A percentile compares a stretch with the other conserved stretches of the same genome.
Evolutionary conservation across 164 flowering plant species (phyloP).

Genomic region (Aristolochia fimbriata): DNA sequence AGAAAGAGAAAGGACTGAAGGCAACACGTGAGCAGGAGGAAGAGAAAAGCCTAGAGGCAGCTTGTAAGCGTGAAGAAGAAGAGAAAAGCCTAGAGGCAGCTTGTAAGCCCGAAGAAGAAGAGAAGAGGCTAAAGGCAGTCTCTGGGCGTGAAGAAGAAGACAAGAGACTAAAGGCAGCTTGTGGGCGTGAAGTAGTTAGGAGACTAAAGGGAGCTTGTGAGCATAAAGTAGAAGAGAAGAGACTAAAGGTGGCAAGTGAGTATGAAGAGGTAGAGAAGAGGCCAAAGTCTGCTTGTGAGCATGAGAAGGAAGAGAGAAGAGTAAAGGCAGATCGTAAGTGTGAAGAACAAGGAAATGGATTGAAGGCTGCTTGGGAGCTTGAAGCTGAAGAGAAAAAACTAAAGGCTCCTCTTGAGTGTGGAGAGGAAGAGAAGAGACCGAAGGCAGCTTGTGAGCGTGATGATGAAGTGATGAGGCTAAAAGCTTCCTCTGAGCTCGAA

Average conservation of each 20-base stretch:
- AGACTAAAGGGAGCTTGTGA: slow-evolving; percentile 9
- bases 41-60: slow-evolving; percentile 7
- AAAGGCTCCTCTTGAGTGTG: neutral
- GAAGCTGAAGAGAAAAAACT: slow-evolving; percentile 2
- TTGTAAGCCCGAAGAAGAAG: slow-evolving; percentile 8
- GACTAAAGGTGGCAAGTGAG: slow-evolving; percentile 5
- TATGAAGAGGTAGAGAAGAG: slow-evolving; percentile 8
- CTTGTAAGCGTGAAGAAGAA: slow-evolving; percentile 1
- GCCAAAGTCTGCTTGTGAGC: neutral
- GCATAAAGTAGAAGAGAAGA: slow-evolving; percentile 13
- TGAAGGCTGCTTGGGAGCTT: slow-evolving; percentile 1
- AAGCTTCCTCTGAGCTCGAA: slow-evolving; percentile 2
- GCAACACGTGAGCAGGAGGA: slow-evolving; percentile 11
- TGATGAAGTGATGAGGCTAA: neutral
- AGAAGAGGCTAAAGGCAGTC: slow-evolving; percentile 4
- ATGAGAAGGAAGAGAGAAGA: neutral
- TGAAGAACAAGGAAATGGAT: neutral
- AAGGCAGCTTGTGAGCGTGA: neutral
- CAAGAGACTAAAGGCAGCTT: slow-evolving; percentile 4
- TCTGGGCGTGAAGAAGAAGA: slow-evolving; percentile 10
- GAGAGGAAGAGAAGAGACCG: neutral
- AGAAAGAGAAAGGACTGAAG: slow-evolving; percentile 12
- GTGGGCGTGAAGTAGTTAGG: slow-evolving; percentile 12
- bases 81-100: slow-evolving; percentile 2
- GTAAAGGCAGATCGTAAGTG: slow-evolving; percentile 7